Percentiles rank a stretch among this genome's conserved stretches.
phyloP scores from a whole-genome alignment of 2,329 filamentous ascomycete genomes.

The Chalaropsis ovoidea region DNA sequence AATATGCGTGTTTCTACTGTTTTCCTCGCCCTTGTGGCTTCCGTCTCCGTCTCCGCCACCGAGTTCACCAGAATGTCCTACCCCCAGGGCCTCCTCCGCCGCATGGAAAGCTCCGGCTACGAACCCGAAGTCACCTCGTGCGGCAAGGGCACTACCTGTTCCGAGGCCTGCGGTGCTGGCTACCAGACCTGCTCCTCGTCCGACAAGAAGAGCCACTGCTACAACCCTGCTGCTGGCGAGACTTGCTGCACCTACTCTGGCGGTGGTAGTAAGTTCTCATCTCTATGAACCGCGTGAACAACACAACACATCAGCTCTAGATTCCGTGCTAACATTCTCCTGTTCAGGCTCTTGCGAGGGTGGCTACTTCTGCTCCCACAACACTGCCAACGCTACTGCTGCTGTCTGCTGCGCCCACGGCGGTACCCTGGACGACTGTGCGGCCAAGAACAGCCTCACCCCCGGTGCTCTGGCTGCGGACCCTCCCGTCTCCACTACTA shows the following conservation, averaged over 20 bases:
- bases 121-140: slow-evolving; percentile 41
- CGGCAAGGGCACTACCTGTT: slow-evolving; percentile 43
- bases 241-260: slow-evolving; percentile 46
- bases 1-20: slow-evolving; percentile 32
- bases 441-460: slow-evolving; percentile 42
- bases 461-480: slow-evolving; percentile 37
- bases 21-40: slow-evolving; percentile 33
- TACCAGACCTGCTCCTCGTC: slow-evolving; percentile 42
- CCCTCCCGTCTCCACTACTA: slow-evolving; percentile 30
- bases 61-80: slow-evolving; percentile 33
- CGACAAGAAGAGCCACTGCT: slow-evolving; percentile 48
- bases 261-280: slow-evolving; percentile 44
- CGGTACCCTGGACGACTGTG: slow-evolving; percentile 46
- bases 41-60: slow-evolving; percentile 31
- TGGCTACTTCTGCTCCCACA: slow-evolving; percentile 54
- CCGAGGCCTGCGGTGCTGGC: slow-evolving; percentile 44
- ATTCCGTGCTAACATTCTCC: slow-evolving; percentile 19
- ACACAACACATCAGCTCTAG: background rate
- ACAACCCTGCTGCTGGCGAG: slow-evolving; percentile 42
- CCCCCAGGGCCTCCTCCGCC: slow-evolving; percentile 36
- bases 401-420: slow-evolving; percentile 50
- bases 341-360: slow-evolving; percentile 47
- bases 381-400: slow-evolving; percentile 32
- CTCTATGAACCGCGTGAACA: background rate
- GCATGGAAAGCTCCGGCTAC: slow-evolving; percentile 40